Percentiles rank a stretch among this genome's conserved stretches.
These are phyloP conservation scores for Penicillium sp. DNA, from an alignment of 2,329 filamentous ascomycete genomes.

Conservation along the genomic window DNA sequence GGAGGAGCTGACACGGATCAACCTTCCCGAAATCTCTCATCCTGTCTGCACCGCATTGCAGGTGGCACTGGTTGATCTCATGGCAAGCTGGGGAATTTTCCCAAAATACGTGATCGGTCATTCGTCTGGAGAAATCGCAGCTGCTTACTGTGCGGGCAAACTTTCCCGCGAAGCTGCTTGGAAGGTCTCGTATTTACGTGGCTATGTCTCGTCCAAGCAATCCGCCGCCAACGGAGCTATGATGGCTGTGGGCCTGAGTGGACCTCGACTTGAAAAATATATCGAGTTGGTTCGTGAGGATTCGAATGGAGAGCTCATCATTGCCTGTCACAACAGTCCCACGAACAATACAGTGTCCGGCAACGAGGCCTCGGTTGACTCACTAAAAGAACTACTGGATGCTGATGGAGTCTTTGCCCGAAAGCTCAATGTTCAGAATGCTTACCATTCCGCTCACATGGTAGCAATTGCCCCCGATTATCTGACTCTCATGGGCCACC, in stretches of 20 bases:
- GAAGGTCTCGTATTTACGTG: constrained; percentile 33
- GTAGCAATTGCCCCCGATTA: constrained; percentile 29
- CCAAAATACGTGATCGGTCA: constrained; percentile 33
- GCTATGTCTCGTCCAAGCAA: constrained; percentile 27
- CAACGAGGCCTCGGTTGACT: constrained; percentile 29
- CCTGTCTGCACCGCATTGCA: constrained; percentile 34
- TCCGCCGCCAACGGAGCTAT: constrained; percentile 27
- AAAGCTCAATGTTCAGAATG: constrained; percentile 32
- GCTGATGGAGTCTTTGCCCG: constrained; percentile 30
- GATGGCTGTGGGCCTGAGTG: constrained; percentile 31
- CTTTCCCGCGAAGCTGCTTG: constrained; percentile 31
- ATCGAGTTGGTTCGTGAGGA: constrained; percentile 17
- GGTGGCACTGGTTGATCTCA: constrained; percentile 34
- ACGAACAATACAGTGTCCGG: constrained; percentile 33
- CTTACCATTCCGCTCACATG: constrained; percentile 38
- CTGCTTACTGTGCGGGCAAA: constrained; percentile 50
- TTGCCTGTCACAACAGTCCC: constrained; percentile 35
- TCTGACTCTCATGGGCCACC: constrained; percentile 22
- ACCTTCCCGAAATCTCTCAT: constrained; percentile 32
- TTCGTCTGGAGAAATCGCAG: constrained; percentile 43
- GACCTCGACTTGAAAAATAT: constrained; percentile 17
- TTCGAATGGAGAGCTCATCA: constrained; percentile 23
- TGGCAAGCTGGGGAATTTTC: constrained; percentile 27
- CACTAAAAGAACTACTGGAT: constrained; percentile 25
- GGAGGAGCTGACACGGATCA: constrained; percentile 22